A percentile compares a stretch with the other conserved stretches of the same genome.
phyloP scores from a whole-genome alignment of 2,329 filamentous ascomycete genomes.

The Podosphaera aphanis region DNA sequence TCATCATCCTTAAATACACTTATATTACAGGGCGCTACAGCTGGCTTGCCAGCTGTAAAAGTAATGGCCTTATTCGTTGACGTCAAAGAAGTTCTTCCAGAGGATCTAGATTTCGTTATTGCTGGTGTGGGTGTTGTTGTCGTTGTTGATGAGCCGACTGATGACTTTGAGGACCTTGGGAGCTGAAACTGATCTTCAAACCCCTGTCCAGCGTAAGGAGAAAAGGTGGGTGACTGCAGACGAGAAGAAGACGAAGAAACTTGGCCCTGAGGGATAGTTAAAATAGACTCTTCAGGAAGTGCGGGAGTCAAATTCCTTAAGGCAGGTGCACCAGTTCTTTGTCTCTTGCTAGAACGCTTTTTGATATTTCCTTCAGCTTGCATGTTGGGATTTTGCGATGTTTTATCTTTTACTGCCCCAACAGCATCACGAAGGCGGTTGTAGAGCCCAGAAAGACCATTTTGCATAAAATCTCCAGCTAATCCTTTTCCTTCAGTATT shows the following conservation, averaged over 20 bases:
- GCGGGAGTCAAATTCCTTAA: conserved; percentile 22
- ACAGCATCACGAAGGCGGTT: conserved; percentile 64
- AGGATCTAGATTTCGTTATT: conserved; percentile 11
- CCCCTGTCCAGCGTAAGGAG: conserved; percentile 11
- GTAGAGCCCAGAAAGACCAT: conserved; percentile 74
- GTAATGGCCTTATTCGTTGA: conserved; percentile 14
- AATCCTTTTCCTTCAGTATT: conserved; percentile 44
- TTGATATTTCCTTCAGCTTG: not conserved
- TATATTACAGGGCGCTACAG: conserved; percentile 25
- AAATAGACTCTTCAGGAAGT: conserved; percentile 18
- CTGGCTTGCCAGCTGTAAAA: conserved; percentile 17
- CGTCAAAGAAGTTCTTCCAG: conserved; percentile 12
- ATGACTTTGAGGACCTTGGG: conserved; percentile 14
- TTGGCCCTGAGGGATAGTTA: conserved; percentile 17
- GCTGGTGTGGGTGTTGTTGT: conserved; percentile 9
- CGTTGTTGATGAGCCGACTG: conserved; percentile 10
- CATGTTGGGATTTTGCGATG: conserved; percentile 2
- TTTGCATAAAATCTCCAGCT: conserved; percentile 52
- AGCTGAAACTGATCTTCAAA: conserved; percentile 14
- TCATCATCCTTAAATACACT: conserved; percentile 26
- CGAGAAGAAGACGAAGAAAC: conserved; percentile 13
- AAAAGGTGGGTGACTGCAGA: conserved; percentile 14
- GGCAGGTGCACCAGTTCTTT: conserved; percentile 16
- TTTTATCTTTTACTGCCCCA: conserved; percentile 38
- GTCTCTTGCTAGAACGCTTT: not conserved